Base-by-base conservation (phyloP, 495 filamentous ascomycete genomes). In the Durotheca rogersii region DNA sequence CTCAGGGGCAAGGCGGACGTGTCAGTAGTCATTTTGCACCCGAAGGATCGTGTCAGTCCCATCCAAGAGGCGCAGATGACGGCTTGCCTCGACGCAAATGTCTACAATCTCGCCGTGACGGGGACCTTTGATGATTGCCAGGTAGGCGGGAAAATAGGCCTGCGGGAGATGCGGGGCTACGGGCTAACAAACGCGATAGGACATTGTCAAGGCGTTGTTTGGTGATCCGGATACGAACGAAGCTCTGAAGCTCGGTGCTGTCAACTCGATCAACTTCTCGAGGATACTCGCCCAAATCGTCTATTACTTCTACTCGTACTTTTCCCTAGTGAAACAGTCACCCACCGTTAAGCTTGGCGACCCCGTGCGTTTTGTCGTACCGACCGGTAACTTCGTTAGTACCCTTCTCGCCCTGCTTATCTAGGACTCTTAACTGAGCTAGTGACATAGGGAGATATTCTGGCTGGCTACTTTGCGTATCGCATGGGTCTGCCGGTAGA, bases 51-150 rank as follows among this genome's bases (percentile, higher is more conserved):
- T 40, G 81, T 95, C 33, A 87, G 81, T 59, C 85, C 89, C 1
- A 85, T 96, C 46, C 93, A 96, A 65, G 88, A 96, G 68, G 86
- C 83, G 2, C 93, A 97, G 71, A 96, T 98, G 93, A 95, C 89
- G 1, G 93, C 91, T 0, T 83, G 89, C 44, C 68, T 86, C 16
- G 93, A 96, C 61, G 70, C 73, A 39, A 98, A 98, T 69, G 86
- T 96, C 6, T 88, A 95, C 75, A 91, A 90, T 68, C 68, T 97
- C 1, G 80, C 87, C 35, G 84, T 96, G 10, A 80, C 83, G 40
- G 91, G 92, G 25, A 88, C 87, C 1, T 96, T 98, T 70, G 93
- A 98, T 58, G 88, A 97, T 65, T 97, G 92, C 70, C 91, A 87
- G n/a, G n/a, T n/a, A n/a, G n/a, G n/a, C n/a, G n/a, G n/a, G n/a